Evolutionary conservation across 257 asterid species (phyloP).

Genomic region (Solanum peruvianum): DNA sequence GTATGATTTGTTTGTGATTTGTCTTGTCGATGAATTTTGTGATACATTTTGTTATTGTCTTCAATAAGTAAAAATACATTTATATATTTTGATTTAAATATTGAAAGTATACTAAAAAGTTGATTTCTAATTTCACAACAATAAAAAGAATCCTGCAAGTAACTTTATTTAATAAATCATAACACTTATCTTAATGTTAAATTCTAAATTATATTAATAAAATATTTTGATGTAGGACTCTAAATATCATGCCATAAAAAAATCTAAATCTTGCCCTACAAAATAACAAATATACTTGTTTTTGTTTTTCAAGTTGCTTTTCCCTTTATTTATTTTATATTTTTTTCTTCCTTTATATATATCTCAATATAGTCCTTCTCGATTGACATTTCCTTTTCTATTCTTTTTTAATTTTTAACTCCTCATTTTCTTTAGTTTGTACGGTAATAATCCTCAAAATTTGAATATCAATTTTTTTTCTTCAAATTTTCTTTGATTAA

Average conservation of each 20-base stretch:
- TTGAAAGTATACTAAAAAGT: no score
- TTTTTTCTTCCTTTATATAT: no score
- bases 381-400: background rate
- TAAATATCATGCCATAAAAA: background rate
- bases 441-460: background rate
- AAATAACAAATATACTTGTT: background rate
- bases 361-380: background rate
- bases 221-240: background rate
- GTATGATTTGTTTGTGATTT: background rate
- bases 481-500: no score
- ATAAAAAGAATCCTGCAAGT: background rate
- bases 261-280: background rate
- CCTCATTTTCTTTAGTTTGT: background rate
- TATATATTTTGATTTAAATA: no score
- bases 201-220: no score
- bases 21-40: background rate
- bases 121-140: background rate
- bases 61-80: no score
- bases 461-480: background rate
- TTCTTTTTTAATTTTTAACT: background rate
- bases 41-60: background rate
- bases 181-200: no score
- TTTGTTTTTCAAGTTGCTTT: background rate
- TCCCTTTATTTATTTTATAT: background rate
- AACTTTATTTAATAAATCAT: no score